Base-by-base conservation (phyloP, 352 stramenopile genomes). In the Phytophthora crassamura region DNA sequence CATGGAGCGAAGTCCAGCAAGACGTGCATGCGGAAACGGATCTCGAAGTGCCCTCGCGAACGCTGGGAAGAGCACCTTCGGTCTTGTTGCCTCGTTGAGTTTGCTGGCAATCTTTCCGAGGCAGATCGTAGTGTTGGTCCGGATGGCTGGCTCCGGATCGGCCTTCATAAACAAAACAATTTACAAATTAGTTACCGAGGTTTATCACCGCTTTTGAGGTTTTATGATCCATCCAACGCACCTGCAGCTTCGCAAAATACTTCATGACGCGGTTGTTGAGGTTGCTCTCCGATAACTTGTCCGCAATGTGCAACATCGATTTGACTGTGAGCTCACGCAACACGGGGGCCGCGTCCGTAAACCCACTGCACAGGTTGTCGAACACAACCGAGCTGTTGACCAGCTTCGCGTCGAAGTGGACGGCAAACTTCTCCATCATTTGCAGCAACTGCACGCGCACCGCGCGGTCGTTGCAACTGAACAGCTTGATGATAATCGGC, bases 101-200 rank as follows among this genome's bases (percentile, higher is more conserved):
- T 97, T 91, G 15, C 62, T 65, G 15, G 93, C 86, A 54, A 98
- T 92, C 42, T 96, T 96, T 32, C 87, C 89, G 15, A 98, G 55
- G 69, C 93, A 98, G 48, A 98, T 97, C 11, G 93, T 97, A 15
- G 92, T 97, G 63, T 98, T 98, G 25, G 92, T 98, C 43, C 91
- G 88, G 57, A 98, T 98, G 7, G 90, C 90, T 59, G 92, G 88
- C 63, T 98, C 91, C 0, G 89, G 80, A 57, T 98, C 92, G 11
- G 82, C 84, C 84, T 95, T 48, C 15, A 64, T 54, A 33, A 34
- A 18, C 33, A 32, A 20, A 49, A 25, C 22, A 25, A 25, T 25
- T 25, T 25, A 3, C 22, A 25, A 3, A 25, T 25, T 25, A 25
- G 22, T 25, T 25, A 25, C 22, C 3, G 22, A 25, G 22, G 22